Evolutionary conservation across 2,329 filamentous ascomycete species (phyloP), one percentile per base, ranked within the genome.

Genomic region (Plectosphaerella plurivora): DNA sequence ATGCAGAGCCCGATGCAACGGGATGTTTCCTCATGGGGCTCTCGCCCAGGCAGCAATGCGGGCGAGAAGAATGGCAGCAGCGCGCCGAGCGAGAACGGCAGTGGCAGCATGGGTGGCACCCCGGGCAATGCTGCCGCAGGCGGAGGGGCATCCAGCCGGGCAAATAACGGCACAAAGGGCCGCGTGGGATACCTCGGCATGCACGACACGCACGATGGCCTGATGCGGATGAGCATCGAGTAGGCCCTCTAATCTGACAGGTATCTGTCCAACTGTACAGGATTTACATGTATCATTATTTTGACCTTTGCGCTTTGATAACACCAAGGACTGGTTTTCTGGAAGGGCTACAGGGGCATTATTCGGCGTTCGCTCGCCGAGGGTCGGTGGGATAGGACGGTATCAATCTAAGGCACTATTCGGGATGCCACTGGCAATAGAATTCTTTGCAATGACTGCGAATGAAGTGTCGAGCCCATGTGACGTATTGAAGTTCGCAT

Each of bases 211-310:
- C 91, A 91, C 65, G 93, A 97, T 67, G 89, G 91, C 2, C 78
- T 97, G 58, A 96, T 96, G 87, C 91, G 93, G 62, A 94, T 97
- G 89, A 96, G 89, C 68, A 96, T 97, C 63, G 92, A 97, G 68
- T 96, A 73, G 45, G 5, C 22, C 22, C 22, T 22, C 22, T 22
- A 22, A 22, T 22, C 22, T 22, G 22, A 5, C 22, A 22, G 22
- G 5, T 22, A 22, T 22, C n/a, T 50, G 51, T 45, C 47, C 53
- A 53, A 53, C 47, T 45, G 47, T 53, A 55, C 47, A 50, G 11
- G 49, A 50, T 15, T 18, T 18, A 45, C 8, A 35, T 22, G 18
- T 5, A 15, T 24, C 37, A 22, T n/a, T 35, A 25, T 49, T 33
- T 33, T 10, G 25, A 28, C 5, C 25, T 5, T 10, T 10, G 10